Conservation (phyloP, 148 eudicot genomes). For the Drosera capensis region DNA sequence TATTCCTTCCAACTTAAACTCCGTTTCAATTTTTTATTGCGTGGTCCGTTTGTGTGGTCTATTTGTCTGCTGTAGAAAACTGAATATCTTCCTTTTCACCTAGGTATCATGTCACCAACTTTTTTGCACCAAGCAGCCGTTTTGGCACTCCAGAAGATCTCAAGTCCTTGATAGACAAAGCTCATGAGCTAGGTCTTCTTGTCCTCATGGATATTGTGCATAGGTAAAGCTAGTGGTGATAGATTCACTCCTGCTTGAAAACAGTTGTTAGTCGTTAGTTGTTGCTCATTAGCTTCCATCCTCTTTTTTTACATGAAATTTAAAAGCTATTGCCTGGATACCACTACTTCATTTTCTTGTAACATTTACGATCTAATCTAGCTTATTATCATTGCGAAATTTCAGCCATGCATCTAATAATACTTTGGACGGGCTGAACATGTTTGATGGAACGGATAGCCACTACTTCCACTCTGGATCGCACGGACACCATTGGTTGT, state of each 20-base stretch:
- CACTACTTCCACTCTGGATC: slow-evolving; percentile 94
- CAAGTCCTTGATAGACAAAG: slow-evolving; percentile 91
- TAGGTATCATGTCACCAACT: slow-evolving; percentile 94
- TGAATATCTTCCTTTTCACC: slow-evolving; percentile 4
- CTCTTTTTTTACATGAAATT: too few species aligned
- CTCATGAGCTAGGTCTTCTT: slow-evolving; percentile 89
- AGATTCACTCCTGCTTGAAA: too few species aligned
- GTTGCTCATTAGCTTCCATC: too few species aligned
- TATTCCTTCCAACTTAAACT: too few species aligned
- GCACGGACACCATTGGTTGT: slow-evolving; percentile 95
- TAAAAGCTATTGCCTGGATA: too few species aligned
- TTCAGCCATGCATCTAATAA: slow-evolving; percentile 86
- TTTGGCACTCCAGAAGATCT: slow-evolving; percentile 97
- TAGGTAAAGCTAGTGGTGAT: too few species aligned
- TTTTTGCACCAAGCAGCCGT: slow-evolving; percentile 97
- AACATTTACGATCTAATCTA: background rate
- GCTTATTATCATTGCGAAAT: slow-evolving; percentile 1
- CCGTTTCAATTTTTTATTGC: background rate
- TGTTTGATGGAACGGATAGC: slow-evolving; percentile 95
- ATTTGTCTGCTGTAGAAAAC: background rate
- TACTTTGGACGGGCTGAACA: slow-evolving; percentile 78
- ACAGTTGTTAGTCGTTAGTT: too few species aligned
- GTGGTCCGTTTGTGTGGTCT: background rate
- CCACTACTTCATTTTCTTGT: too few species aligned
- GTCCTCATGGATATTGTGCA: slow-evolving; percentile 99